A percentile compares a stretch with the other conserved stretches of the same genome.
Evolutionary conservation across 2,329 filamentous ascomycete genomes (phyloP).

Genomic region (Pseudogymnoascus verrucosus): DNA sequence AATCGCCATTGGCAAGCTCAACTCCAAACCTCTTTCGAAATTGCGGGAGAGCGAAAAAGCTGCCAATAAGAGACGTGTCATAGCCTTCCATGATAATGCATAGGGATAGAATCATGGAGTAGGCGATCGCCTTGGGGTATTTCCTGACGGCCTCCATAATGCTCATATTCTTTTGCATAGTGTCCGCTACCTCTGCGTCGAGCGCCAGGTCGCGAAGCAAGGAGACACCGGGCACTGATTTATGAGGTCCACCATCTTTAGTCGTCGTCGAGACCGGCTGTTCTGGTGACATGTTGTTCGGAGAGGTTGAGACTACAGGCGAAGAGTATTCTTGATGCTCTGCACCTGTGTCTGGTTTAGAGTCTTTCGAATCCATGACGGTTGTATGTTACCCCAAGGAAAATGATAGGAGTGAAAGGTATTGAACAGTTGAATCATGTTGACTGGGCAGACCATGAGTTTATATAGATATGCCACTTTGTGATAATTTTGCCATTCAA

Average conservation of each 20-base stretch:
- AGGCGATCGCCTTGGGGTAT: constrained; percentile 46
- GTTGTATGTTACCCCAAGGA: not conserved
- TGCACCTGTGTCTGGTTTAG: not conserved
- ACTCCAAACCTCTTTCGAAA: constrained; percentile 24
- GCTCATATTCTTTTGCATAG: constrained; percentile 3
- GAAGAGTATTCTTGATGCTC: not conserved
- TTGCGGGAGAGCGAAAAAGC: constrained; percentile 17
- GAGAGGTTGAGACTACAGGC: not conserved
- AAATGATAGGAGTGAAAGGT: not conserved
- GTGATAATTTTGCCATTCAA: not conserved
- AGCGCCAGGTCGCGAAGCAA: not conserved
- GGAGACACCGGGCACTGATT: not conserved
- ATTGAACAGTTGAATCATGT: not conserved
- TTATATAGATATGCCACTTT: not conserved
- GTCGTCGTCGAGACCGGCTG: not conserved
- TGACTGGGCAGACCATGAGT: not conserved
- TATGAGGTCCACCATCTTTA: not conserved
- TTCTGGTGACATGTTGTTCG: not conserved
- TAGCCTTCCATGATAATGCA: constrained; percentile 19
- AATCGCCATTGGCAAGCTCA: constrained; percentile 20
- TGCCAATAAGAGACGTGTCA: constrained; percentile 14
- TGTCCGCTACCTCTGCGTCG: not conserved
- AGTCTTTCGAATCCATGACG: not conserved
- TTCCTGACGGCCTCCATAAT: constrained; percentile 59
- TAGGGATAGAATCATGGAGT: constrained; percentile 15